These are phyloP conservation scores for Xylariaceae sp. DNA, from an alignment of 2,329 filamentous ascomycete species.

Conservation along the genomic window DNA sequence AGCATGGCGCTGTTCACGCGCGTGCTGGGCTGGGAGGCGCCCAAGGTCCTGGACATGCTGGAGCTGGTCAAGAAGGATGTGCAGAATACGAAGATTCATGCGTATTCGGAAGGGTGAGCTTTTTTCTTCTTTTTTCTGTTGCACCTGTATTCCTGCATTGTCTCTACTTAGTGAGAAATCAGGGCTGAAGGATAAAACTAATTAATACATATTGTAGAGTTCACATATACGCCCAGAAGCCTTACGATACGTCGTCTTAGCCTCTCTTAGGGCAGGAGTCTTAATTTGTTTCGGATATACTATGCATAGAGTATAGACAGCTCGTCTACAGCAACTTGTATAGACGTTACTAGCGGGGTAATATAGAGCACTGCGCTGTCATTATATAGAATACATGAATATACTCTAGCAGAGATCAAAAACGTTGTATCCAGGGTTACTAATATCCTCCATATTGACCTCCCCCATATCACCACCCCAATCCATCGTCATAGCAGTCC, in stretches of 20 bases:
- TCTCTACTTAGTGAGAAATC: too few species aligned
- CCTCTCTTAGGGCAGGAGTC: neutral
- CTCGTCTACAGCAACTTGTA: neutral
- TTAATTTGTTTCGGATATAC: neutral
- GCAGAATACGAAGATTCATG: constrained; percentile 31
- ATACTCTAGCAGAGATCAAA: constrained; percentile 13
- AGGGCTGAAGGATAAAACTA: neutral
- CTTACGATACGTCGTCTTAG: neutral
- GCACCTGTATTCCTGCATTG: neutral
- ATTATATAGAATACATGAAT: too few species aligned
- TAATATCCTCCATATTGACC: constrained; percentile 24
- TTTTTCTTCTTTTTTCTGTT: neutral
- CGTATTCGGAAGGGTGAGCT: constrained; percentile 34
- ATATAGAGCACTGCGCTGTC: neutral
- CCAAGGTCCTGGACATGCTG: constrained; percentile 25
- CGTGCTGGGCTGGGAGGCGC: constrained; percentile 32
- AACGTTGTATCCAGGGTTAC: constrained; percentile 16
- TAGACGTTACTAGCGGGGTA: too few species aligned
- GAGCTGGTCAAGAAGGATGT: constrained; percentile 33
- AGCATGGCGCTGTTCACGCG: constrained; percentile 36
- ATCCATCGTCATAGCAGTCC: constrained; percentile 37
- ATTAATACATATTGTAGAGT: constrained; percentile 18
- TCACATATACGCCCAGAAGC: constrained; percentile 29
- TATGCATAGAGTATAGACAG: neutral
- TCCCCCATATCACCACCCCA: constrained; percentile 30